Evolutionary conservation across 441 rosid species (phyloP), one percentile per base, ranked within the genome.

Genomic region (Gossypium schwendimanii): DNA sequence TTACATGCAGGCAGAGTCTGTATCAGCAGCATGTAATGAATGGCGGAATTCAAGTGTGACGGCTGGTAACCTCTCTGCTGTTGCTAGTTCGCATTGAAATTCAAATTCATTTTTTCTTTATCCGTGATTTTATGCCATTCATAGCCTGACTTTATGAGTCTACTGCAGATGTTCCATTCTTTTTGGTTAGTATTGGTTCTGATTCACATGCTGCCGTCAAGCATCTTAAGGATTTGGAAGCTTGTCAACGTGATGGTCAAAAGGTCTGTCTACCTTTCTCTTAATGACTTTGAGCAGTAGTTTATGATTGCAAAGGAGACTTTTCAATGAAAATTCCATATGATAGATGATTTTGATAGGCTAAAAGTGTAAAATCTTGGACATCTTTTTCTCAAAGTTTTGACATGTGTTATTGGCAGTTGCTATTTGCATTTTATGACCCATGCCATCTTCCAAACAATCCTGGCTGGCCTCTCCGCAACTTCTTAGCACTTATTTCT

Each of bases 401-500:
- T 36, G 61, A 0, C 67, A 36, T 53, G 31, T 83, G 70, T 71
- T 75, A 53, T 52, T 73, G 61, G 77, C 90, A 92, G 98, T 79
- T 92, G 78, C 79, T 92, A 28, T 94, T 87, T 73, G 96, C 96
- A 73, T 91, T 92, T 82, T 92, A 88, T 80, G 98, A 94, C 63
- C 98, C 97, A 3, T 92, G 98, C 69, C 92, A 94, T 81, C 97
- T 92, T 83, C 91, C 88, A 59, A 88, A 71, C 74, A 83, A 91
- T 71, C 99, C 99, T 59, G 96, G 99, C 23, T 94, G 99, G 98
- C 98, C 96, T 72, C 92, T 94, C 76, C 93, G 99, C 74, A 94
- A 91, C 85, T 87, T 85, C 78, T 86, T 92, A 3, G 92, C 92
- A 26, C 87, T 92, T 76, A 88, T 94, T 76, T 84, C 75, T 76